Evolutionary conservation across 2,329 filamentous ascomycete species (phyloP).

Genomic region (Plenodomus biglobosus): DNA sequence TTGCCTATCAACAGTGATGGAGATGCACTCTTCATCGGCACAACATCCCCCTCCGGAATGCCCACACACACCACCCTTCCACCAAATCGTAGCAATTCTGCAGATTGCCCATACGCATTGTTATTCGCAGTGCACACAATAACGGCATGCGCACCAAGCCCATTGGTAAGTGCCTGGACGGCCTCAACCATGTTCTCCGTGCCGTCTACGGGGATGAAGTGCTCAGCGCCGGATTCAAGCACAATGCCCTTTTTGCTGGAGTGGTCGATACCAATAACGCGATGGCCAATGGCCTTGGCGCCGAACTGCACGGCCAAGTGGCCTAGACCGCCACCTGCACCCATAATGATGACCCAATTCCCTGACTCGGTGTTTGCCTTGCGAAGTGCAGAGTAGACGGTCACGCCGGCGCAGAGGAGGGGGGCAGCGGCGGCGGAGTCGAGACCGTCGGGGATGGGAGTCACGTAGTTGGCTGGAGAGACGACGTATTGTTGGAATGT

Average conservation of each 20-base stretch:
- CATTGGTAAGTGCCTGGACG: slow-evolving; percentile 59
- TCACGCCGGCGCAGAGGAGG: slow-evolving; percentile 68
- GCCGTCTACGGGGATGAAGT: slow-evolving; percentile 64
- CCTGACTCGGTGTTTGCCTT: slow-evolving; percentile 62
- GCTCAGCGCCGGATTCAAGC: slow-evolving; percentile 63
- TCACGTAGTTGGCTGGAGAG: slow-evolving; percentile 67
- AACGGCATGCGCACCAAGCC: slow-evolving; percentile 62
- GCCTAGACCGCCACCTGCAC: slow-evolving; percentile 64
- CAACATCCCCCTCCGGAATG: slow-evolving; percentile 51
- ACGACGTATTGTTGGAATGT: slow-evolving; percentile 73
- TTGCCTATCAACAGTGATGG: slow-evolving; percentile 48
- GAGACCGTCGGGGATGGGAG: slow-evolving; percentile 65
- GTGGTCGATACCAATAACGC: slow-evolving; percentile 67
- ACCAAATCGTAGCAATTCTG: slow-evolving; percentile 49
- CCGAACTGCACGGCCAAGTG: slow-evolving; percentile 65
- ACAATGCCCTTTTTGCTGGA: slow-evolving; percentile 65
- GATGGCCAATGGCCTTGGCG: slow-evolving; percentile 60
- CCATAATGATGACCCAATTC: slow-evolving; percentile 60
- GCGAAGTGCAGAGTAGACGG: slow-evolving; percentile 65
- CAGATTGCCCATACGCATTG: slow-evolving; percentile 47
- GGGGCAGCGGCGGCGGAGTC: slow-evolving; percentile 63
- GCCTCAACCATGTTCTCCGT: slow-evolving; percentile 55
- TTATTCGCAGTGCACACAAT: slow-evolving; percentile 57
- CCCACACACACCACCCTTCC: slow-evolving; percentile 52
- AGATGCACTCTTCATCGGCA: slow-evolving; percentile 47